phyloP scores from a whole-genome alignment of 2,329 filamentous ascomycete species.

The Aspergillus latus region DNA sequence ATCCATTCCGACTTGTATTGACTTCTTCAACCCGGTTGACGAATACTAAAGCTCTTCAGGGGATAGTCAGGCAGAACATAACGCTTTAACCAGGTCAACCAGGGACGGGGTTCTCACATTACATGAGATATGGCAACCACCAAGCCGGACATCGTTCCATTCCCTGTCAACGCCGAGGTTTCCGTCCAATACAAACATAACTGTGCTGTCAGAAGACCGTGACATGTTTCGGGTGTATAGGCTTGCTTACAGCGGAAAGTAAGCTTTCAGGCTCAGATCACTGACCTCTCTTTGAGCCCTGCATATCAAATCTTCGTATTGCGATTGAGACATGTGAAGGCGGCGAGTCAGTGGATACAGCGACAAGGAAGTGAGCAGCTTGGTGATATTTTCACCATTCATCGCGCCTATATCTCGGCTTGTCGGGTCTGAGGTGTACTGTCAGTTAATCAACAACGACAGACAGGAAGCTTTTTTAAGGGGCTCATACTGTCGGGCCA shows the following conservation, averaged over 20 bases:
- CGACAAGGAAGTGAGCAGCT: slow-evolving; percentile 42
- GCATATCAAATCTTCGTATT: slow-evolving; percentile 39
- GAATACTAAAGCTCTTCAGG: background rate
- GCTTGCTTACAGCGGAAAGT: slow-evolving; percentile 46
- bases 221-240: background rate
- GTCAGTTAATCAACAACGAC: slow-evolving; percentile 20
- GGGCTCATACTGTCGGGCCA: slow-evolving; percentile 63
- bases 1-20: background rate
- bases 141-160: background rate
- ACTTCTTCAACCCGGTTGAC: background rate
- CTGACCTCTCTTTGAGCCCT: slow-evolving; percentile 41
- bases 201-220: slow-evolving; percentile 29
- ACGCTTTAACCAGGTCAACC: background rate
- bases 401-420: slow-evolving; percentile 44
- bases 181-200: slow-evolving; percentile 46
- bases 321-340: slow-evolving; percentile 41
- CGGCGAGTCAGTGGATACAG: slow-evolving; percentile 48
- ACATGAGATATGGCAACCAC: background rate
- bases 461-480: background rate
- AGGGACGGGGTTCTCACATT: background rate
- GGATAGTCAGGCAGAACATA: background rate
- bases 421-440: slow-evolving; percentile 37
- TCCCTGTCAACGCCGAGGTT: slow-evolving; percentile 24
- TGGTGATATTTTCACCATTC: slow-evolving; percentile 40
- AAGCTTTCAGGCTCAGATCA: slow-evolving; percentile 41